phyloP scores from a whole-genome alignment of 2,329 filamentous ascomycete genomes.

The Colletotrichum falcatum region DNA sequence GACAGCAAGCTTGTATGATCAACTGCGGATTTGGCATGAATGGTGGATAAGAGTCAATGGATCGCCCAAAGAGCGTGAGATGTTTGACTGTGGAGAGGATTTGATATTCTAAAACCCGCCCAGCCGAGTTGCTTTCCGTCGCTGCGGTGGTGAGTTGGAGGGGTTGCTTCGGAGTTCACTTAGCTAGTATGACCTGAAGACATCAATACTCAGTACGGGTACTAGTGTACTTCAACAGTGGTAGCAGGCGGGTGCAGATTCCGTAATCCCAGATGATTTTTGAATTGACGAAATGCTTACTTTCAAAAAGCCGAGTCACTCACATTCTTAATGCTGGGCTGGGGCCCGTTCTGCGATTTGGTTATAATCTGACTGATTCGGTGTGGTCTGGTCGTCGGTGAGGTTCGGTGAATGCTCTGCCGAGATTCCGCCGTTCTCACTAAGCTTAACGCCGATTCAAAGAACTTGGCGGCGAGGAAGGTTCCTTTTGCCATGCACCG shows the following conservation, averaged over 20 bases:
- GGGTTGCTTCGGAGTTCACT: background rate
- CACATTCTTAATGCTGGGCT: constrained; percentile 7
- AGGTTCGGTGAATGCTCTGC: constrained; percentile 38
- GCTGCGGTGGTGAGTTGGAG: background rate
- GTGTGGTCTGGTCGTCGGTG: constrained; percentile 24
- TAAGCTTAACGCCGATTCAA: constrained; percentile 33
- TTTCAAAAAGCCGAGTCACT: background rate
- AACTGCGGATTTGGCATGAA: constrained; percentile 50
- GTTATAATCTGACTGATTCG: constrained; percentile 3
- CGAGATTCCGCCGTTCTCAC: constrained; percentile 40
- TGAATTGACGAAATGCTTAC: background rate
- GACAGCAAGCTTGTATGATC: constrained; percentile 48
- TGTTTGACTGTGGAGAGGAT: constrained; percentile 22
- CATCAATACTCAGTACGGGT: background rate
- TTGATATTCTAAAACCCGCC: constrained; percentile 28
- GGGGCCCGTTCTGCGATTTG: constrained; percentile 1
- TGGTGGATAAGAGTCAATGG: constrained; percentile 47
- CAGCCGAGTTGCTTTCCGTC: background rate
- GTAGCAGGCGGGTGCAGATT: too few species aligned
- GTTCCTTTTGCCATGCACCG: constrained; percentile 26
- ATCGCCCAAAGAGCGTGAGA: background rate
- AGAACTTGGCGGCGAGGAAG: constrained; percentile 13
- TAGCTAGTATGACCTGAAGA: background rate
- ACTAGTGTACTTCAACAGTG: background rate
- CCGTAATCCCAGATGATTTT: background rate